These are phyloP conservation scores for Sugiyamaella castrensis DNA, from an alignment of 1,139 yeast genomes.

Conservation along the genomic window DNA sequence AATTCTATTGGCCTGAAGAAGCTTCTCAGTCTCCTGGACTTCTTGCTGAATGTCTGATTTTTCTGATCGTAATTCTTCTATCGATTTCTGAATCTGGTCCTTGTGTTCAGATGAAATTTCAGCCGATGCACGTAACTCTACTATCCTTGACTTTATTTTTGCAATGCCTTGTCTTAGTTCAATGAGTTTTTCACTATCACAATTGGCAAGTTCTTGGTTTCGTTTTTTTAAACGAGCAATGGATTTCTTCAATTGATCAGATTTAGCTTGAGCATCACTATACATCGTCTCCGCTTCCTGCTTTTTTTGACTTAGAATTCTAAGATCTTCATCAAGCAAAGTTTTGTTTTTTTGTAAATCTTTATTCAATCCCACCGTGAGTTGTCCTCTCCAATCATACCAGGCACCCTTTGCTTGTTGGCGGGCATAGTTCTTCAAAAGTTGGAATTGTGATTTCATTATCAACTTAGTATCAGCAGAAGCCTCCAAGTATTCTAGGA, in stretches of 20 bases:
- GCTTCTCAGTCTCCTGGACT: constrained; percentile 18
- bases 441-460: constrained; percentile 48
- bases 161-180: constrained; percentile 13
- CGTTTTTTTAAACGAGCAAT: constrained; percentile 31
- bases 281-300: constrained; percentile 36
- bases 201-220: constrained; percentile 19
- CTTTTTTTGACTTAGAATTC: constrained; percentile 20
- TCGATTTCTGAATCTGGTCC: constrained; percentile 10
- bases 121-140: neutral
- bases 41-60: constrained; percentile 17
- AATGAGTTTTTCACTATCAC: constrained; percentile 19
- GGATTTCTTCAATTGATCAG: constrained; percentile 32
- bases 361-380: constrained; percentile 44
- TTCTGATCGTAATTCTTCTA: constrained; percentile 13
- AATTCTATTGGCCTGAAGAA: constrained; percentile 14
- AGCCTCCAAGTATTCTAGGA: constrained; percentile 47
- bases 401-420: constrained; percentile 52
- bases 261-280: constrained; percentile 29
- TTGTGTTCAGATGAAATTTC: constrained; percentile 6
- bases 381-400: constrained; percentile 57
- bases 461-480: constrained; percentile 40
- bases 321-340: constrained; percentile 25
- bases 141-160: constrained; percentile 8
- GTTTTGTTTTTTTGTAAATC: constrained; percentile 38
- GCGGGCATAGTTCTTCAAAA: constrained; percentile 50